Evolutionary conservation across 2,329 filamentous ascomycete genomes (phyloP).

Genomic region (Botrytis deweyae): DNA sequence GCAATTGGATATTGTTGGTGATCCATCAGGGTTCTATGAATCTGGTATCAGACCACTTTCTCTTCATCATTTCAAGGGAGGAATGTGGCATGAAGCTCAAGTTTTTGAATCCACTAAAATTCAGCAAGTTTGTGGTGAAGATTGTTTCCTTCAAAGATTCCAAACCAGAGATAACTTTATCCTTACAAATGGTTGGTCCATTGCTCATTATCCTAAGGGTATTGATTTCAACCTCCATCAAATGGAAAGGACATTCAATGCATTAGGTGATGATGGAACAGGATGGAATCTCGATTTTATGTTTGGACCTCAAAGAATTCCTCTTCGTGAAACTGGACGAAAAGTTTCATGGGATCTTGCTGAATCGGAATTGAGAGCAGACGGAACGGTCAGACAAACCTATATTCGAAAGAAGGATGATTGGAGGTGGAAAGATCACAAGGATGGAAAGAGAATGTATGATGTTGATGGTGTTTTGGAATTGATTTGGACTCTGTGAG

Average conservation of each 20-base stretch:
- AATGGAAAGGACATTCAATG: constrained; percentile 36
- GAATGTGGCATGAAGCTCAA: constrained; percentile 50
- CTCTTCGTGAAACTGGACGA: constrained; percentile 49
- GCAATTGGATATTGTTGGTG: constrained; percentile 37
- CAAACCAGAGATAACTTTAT: constrained; percentile 37
- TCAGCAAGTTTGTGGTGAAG: constrained; percentile 38
- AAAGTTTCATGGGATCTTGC: constrained; percentile 56
- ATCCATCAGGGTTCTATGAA: constrained; percentile 39
- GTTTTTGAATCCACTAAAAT: constrained; percentile 35
- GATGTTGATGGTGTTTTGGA: constrained; percentile 56
- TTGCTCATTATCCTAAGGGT: constrained; percentile 37
- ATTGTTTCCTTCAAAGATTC: constrained; percentile 38
- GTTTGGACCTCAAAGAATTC: constrained; percentile 50
- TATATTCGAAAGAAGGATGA: constrained; percentile 55
- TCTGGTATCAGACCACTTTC: constrained; percentile 34
- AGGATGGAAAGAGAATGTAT: constrained; percentile 49
- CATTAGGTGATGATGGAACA: constrained; percentile 34
- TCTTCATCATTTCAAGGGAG: constrained; percentile 44
- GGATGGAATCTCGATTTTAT: constrained; percentile 47
- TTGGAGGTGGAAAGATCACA: constrained; percentile 48
- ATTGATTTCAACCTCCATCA: constrained; percentile 38
- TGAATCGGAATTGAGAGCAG: constrained; percentile 48
- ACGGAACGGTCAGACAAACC: constrained; percentile 53
- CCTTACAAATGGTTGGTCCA: constrained; percentile 36
- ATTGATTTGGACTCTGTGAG: constrained; percentile 53